Evolutionary conservation across 441 rosid species (phyloP).

Genomic region (Pelargonium citronellum): DNA sequence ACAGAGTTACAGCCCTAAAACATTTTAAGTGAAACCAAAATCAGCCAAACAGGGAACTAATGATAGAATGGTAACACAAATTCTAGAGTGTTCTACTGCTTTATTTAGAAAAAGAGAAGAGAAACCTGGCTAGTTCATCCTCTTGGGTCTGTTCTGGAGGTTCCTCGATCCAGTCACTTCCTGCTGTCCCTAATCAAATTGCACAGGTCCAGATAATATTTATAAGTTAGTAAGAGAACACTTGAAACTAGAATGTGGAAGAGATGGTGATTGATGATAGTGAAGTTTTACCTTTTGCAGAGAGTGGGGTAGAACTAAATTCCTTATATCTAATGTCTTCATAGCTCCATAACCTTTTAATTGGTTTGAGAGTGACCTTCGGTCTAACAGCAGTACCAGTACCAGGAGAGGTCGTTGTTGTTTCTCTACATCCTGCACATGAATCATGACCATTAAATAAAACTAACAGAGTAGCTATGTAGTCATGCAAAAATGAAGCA

Average conservation of each 20-base stretch:
- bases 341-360: constrained; percentile 38
- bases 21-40: constrained; percentile 28
- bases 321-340: constrained; percentile 33
- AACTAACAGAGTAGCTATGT: constrained; percentile 11
- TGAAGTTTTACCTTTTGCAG: constrained; percentile 45
- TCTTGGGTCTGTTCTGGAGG: constrained; percentile 44
- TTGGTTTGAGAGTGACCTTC: constrained; percentile 33
- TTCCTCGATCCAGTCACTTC: constrained; percentile 38
- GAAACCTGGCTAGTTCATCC: constrained; percentile 62
- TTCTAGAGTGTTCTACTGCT: constrained; percentile 6
- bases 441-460: constrained; percentile 17
- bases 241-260: constrained; percentile 17
- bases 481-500: not conserved
- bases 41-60: constrained; percentile 21
- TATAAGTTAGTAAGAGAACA: constrained; percentile 3
- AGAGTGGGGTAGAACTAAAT: constrained; percentile 36
- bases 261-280: constrained; percentile 15
- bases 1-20: constrained; percentile 58
- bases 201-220: constrained; percentile 12
- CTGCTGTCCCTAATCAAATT: constrained; percentile 37
- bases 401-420: constrained; percentile 27
- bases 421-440: constrained; percentile 37
- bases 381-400: constrained; percentile 34
- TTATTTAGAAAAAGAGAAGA: constrained; percentile 10
- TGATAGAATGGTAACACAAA: constrained; percentile 12